Evolutionary conservation across 371 early-diverging fungal genomes (phyloP), one percentile per base, ranked within the genome.

Genomic region (Mucor piriformis): DNA sequence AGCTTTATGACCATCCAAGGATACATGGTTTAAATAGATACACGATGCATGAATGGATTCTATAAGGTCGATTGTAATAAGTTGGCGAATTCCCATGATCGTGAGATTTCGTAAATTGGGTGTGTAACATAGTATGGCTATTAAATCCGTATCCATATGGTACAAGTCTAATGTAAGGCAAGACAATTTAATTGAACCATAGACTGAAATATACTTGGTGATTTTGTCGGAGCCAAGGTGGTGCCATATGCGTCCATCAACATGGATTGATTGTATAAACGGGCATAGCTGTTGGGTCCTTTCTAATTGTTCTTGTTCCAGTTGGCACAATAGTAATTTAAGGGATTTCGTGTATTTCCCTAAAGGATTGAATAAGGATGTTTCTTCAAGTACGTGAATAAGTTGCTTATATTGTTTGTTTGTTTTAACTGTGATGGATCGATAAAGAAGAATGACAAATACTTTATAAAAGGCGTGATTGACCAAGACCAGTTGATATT

Each of bases 161-260:
- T 38, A 47, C 20, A 61, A 16, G 25, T 61, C 62, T 27, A 61
- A 43, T 10, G 50, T 43, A 27, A 61, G 42, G 1, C 50, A 50
- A 15, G 62, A 61, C 10, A 61, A 32, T 27, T 34, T 54, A 38
- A 33, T 32, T 4, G 50, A 20, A 20, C 56, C 55, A 24, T 61
- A 23, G 54, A 34, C 6, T 27, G 50, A 50, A 54, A 50, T 6
- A 42, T 50, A 20, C 54, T 34, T 51, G 35, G 16, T 32, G 59
- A 13, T 20, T 18, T 21, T 20, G 33, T n/a, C n/a, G n/a, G n/a
- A n/a, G n/a, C n/a, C n/a, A n/a, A n/a, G n/a, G n/a, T n/a, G n/a
- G 37, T 61, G 54, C 61, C 61, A 61, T 6, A 55, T 61, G 18
- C 56, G 50, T 50, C 62, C 49, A 35, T 61, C 56, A 16, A 61